phyloP scores from a whole-genome alignment of 331 rosid species.

The Rosa hybrid region DNA sequence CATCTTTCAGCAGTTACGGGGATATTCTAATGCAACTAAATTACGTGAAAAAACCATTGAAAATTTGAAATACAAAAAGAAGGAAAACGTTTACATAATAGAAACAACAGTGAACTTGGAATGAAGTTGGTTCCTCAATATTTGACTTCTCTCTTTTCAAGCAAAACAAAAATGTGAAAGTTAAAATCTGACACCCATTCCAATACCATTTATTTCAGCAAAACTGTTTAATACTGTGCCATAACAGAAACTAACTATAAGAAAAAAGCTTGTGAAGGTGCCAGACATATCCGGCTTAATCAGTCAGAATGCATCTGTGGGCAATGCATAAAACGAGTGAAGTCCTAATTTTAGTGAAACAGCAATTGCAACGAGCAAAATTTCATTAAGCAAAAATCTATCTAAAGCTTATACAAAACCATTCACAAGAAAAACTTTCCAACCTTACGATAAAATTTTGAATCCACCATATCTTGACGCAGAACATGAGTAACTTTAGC shows the following conservation, averaged over 20 bases:
- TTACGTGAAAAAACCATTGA: not conserved
- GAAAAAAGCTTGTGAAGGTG: not conserved
- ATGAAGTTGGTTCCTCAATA: not conserved
- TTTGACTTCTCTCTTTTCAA: not conserved
- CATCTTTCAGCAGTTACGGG: not conserved
- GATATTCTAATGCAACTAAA: not conserved
- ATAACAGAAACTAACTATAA: not conserved
- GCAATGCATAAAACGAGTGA: not conserved
- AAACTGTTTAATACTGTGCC: not conserved
- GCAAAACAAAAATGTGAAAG: not conserved
- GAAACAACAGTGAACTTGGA: not conserved
- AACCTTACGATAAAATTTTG: not conserved
- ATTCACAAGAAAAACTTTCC: not conserved
- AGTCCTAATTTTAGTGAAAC: not conserved
- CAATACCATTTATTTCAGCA: not conserved
- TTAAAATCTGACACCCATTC: not conserved
- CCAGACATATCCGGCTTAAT: not conserved
- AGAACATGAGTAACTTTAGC: conserved; percentile 9
- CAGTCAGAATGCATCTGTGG: not conserved
- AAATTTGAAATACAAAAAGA: not conserved
- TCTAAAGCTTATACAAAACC: not conserved
- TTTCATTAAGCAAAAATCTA: not conserved
- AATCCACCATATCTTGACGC: not conserved
- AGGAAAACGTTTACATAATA: not conserved
- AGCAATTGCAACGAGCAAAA: not conserved